Conservation (phyloP, 176 grass and related monocot genomes). For the Rhipidocladum racemiflorum region DNA sequence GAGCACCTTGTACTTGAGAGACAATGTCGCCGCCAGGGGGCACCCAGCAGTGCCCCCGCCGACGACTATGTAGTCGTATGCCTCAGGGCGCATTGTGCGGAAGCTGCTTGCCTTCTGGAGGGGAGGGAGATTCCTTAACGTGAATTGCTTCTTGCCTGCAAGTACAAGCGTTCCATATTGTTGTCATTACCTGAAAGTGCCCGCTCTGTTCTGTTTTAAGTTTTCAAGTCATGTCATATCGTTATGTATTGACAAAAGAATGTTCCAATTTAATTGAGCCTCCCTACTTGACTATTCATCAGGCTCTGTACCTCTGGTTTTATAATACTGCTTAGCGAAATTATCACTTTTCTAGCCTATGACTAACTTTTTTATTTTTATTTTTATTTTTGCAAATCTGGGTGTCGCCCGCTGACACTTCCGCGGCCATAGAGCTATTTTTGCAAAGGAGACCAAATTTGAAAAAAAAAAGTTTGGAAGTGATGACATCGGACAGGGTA, state of each 20-base stretch:
- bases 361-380: too few relatives aligned
- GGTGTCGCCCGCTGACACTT: too few relatives aligned
- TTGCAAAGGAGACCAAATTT: too few relatives aligned
- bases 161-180: neutral
- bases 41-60: constrained; percentile 73
- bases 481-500: constrained; percentile 6
- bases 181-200: constrained; percentile 2
- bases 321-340: too few relatives aligned
- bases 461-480: too few relatives aligned
- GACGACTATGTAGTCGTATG: constrained; percentile 72
- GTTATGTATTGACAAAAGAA: neutral
- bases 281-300: constrained; percentile 6
- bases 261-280: constrained; percentile 5
- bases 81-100: neutral
- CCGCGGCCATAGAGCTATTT: too few relatives aligned
- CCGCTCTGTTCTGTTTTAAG: neutral
- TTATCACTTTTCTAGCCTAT: too few relatives aligned
- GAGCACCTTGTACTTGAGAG: constrained; percentile 55
- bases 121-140: constrained; percentile 22
- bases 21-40: constrained; percentile 75
- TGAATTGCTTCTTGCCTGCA: constrained; percentile 47
- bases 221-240: neutral
- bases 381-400: too few relatives aligned
- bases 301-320: constrained; percentile 20
- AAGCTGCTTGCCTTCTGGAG: constrained; percentile 68